Conservation (phyloP, 2,329 filamentous ascomycete genomes). For the Arthroderma sp. region DNA sequence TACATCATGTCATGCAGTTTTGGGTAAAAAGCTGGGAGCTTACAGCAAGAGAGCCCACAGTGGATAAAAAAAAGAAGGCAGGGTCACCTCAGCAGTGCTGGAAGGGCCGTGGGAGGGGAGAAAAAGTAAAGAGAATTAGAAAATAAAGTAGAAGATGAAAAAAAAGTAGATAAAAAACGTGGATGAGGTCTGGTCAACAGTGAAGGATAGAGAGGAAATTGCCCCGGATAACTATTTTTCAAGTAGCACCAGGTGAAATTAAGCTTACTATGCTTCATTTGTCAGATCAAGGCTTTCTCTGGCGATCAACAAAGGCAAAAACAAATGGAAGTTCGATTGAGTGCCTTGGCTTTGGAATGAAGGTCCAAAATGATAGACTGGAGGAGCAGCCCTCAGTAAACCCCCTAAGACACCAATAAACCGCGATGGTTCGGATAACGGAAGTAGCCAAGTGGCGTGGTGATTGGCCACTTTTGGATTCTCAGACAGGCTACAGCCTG, state of each 20-base stretch:
- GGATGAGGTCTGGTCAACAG: slow-evolving; percentile 8
- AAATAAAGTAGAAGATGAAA: not conserved
- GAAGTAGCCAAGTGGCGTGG: slow-evolving; percentile 8
- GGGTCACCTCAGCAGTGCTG: slow-evolving; percentile 4
- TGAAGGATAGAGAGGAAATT: slow-evolving; percentile 2
- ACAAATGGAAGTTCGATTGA: slow-evolving; percentile 12
- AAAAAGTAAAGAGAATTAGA: not conserved
- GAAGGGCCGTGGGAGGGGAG: not conserved
- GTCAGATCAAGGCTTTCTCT: slow-evolving; percentile 10
- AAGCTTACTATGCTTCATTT: slow-evolving; percentile 21
- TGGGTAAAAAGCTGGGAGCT: slow-evolving; percentile 3
- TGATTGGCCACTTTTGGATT: slow-evolving; percentile 10
- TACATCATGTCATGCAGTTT: slow-evolving; percentile 5
- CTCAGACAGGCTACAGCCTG: slow-evolving; percentile 1
- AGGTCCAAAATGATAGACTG: not conserved
- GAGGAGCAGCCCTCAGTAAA: not conserved
- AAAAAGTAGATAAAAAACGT: slow-evolving; percentile 7
- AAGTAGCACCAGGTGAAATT: slow-evolving; percentile 17
- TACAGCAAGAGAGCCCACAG: not conserved
- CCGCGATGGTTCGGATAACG: slow-evolving; percentile 5
- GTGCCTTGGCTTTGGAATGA: slow-evolving; percentile 11
- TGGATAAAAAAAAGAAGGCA: slow-evolving; percentile 6
- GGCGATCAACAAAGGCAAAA: slow-evolving; percentile 3
- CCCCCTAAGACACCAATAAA: slow-evolving; percentile 1
- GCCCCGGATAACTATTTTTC: slow-evolving; percentile 4